Base-by-base conservation (phyloP, 192 early-diverging fungal species). In the Mortierella claussenii region DNA sequence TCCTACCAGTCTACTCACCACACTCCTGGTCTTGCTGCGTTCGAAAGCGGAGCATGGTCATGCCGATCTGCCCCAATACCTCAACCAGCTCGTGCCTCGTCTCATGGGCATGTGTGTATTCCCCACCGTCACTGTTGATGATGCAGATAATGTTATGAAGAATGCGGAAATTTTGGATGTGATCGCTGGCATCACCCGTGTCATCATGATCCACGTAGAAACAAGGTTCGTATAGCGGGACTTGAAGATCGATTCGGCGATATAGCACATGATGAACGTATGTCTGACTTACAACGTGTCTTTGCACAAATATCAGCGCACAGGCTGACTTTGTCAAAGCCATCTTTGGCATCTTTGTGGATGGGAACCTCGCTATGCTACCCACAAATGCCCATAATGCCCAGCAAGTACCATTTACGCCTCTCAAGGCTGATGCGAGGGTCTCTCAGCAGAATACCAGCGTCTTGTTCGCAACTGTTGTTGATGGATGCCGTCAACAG, bases 341-440 rank as follows among this genome's bases (percentile, higher is more conserved):
- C 11, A 71, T 83, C 18, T 87, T 85, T 32, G 65, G 71, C 47
- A 45, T 87, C 42, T 87, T 81, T 43, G 51, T 78, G 12, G 36
- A 75, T 4, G 82, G 81, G 30, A 55, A 87, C 18, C 27, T 83
- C 3, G 61, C 69, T 15, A 50, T 27, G 12, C 53, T 79, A 42
- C 37, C 56, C 7, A 62, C 67, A 12, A 45, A 33, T 18, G 32
- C 26, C 34, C 37, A 44, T 11, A 40, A 31, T 23, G 49, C 59
- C 11, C 54, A 53, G 20, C 46, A 76, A 26, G 53, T 67, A 6
- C 57, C 73, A 21, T 76, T 76, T 28, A 55, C 49, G 4, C 73
- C 73, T 27, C 46, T 76, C 15, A 56, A 44, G 11, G 33, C 45
- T 0, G 55, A 64, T 13, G 36, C 60, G 3, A 60, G 73, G 24